Conservation (phyloP, 805 yeast species). For the Spathaspora sp. region DNA sequence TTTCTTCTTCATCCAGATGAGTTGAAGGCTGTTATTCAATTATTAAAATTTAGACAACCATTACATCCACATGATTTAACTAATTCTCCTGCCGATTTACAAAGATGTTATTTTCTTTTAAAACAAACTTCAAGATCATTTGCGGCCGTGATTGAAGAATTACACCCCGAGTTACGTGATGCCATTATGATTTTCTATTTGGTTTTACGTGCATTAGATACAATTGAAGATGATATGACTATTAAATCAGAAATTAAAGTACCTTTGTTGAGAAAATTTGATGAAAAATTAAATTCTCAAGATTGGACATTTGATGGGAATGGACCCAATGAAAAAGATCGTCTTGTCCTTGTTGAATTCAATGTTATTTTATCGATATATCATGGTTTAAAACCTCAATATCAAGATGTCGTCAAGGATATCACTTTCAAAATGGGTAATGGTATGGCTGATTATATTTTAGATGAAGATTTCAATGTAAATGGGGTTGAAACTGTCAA, state of each 20-base stretch:
- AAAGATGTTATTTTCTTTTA: slow-evolving; percentile 66
- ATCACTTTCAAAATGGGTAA: slow-evolving; percentile 88
- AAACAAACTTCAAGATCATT: slow-evolving; percentile 81
- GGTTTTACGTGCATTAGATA: slow-evolving; percentile 85
- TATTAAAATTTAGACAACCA: slow-evolving; percentile 50
- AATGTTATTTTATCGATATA: slow-evolving; percentile 65
- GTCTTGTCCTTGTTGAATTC: slow-evolving; percentile 77
- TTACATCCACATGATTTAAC: slow-evolving; percentile 44
- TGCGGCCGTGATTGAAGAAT: slow-evolving; percentile 87
- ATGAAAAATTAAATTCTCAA: slow-evolving; percentile 53
- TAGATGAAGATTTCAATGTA: slow-evolving; percentile 70
- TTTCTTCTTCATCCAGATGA: slow-evolving; percentile 70
- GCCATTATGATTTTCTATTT: slow-evolving; percentile 83
- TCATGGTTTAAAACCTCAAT: slow-evolving; percentile 67
- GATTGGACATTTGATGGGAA: slow-evolving; percentile 83
- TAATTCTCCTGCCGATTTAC: slow-evolving; percentile 22
- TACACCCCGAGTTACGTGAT: slow-evolving; percentile 83
- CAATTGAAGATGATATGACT: slow-evolving; percentile 95
- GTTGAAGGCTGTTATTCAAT: slow-evolving; percentile 61
- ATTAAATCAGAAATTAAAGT: slow-evolving; percentile 67
- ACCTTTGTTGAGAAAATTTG: slow-evolving; percentile 68
- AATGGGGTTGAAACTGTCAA: slow-evolving; percentile 74
- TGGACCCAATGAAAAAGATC: slow-evolving; percentile 76
- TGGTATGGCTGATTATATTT: slow-evolving; percentile 94
- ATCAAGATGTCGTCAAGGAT: slow-evolving; percentile 73